Percentiles rank a stretch among this genome's conserved stretches.
These are phyloP conservation scores for Trichoderma sp. DNA, from an alignment of 2,329 filamentous ascomycete genomes.

Conservation along the genomic window DNA sequence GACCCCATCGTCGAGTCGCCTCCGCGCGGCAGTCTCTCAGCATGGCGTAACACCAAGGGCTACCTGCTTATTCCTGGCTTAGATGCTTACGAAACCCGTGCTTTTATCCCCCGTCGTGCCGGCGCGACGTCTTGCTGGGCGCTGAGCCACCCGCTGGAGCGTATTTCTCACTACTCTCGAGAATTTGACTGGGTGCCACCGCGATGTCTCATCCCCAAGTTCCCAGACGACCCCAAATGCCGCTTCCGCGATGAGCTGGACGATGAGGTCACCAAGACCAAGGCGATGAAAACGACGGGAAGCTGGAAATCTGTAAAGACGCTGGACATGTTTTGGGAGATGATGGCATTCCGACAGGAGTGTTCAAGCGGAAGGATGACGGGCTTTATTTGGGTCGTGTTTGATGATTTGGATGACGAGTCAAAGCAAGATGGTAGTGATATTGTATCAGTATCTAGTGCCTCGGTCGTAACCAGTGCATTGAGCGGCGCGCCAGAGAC, in stretches of 20 bases:
- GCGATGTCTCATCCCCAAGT: slow-evolving; percentile 82
- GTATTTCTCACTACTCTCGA: slow-evolving; percentile 62
- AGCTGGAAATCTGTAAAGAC: slow-evolving; percentile 82
- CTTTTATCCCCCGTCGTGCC: slow-evolving; percentile 65
- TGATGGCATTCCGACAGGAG: slow-evolving; percentile 96
- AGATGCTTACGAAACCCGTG: slow-evolving; percentile 76
- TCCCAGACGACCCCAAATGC: slow-evolving; percentile 93
- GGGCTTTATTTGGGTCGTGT: slow-evolving; percentile 92
- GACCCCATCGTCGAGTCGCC: slow-evolving; percentile 68
- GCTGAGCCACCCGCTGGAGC: slow-evolving; percentile 70
- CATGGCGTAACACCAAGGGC: slow-evolving; percentile 60
- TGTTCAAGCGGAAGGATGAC: slow-evolving; percentile 91
- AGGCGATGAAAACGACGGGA: slow-evolving; percentile 57
- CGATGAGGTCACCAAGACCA: slow-evolving; percentile 68
- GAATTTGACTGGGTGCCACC: slow-evolving; percentile 66
- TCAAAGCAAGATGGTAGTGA: slow-evolving; percentile 10
- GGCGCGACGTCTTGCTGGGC: slow-evolving; percentile 60
- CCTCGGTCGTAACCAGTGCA: slow-evolving; percentile 31
- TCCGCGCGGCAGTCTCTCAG: slow-evolving; percentile 35
- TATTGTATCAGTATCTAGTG: slow-evolving; percentile 33
- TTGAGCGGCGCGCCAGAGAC: slow-evolving; percentile 34
- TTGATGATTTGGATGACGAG: slow-evolving; percentile 55
- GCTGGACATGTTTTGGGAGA: slow-evolving; percentile 95
- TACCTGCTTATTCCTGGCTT: slow-evolving; percentile 88
- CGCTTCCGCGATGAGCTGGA: slow-evolving; percentile 88